Base-by-base conservation (phyloP, 176 grass and related monocot genomes). In the Aechmea fasciata region DNA sequence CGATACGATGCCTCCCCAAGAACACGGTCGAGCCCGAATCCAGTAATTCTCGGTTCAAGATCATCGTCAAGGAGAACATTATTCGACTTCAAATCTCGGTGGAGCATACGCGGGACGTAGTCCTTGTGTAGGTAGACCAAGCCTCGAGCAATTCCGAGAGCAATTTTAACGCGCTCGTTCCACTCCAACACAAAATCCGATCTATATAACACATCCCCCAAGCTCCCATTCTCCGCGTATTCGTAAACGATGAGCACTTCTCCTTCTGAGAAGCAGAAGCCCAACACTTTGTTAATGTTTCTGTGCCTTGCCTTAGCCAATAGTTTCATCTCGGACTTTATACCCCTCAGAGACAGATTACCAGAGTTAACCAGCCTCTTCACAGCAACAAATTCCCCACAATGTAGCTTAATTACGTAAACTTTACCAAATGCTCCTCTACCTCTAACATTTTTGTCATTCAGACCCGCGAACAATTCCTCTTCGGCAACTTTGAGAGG, bases 51-150 rank as follows among this genome's bases (percentile, higher is more conserved):
- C 4, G 90, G 77, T 71, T 90, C 87, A 75, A 90, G 63, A 3
- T 79, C 90, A 10, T 79, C 75, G 69, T 51, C 75, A 49, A 95
- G 51, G 0, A 95, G 69, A 50, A 95, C 83, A 55, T 95, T 87
- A 80, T 82, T 87, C 15, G 83, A 90, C 74, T 90, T 95, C 9
- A 95, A 68, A 29, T 95, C 70, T 28, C 86, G 65, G 9, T 95
- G 90, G 65, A 95, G 70, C 53, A 90, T 59, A 12, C 29, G 15
- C 9, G 81, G 65, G 62, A 77, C 72, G 66, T 75, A 84, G 9
- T 82, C 87, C 54, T 74, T 75, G 64, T 95, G 90, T 69, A 95
- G 84, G 62, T 87, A 84, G 15, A 53, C 69, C 71, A 95, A 77
- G 1, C 78, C 87, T 24, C 77, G 83, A 24, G 90, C 90, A 4